A percentile compares a stretch with the other conserved stretches of the same genome.
These are phyloP conservation scores for Penicillium paradoxum DNA, from an alignment of 495 filamentous ascomycete species.

Conservation along the genomic window DNA sequence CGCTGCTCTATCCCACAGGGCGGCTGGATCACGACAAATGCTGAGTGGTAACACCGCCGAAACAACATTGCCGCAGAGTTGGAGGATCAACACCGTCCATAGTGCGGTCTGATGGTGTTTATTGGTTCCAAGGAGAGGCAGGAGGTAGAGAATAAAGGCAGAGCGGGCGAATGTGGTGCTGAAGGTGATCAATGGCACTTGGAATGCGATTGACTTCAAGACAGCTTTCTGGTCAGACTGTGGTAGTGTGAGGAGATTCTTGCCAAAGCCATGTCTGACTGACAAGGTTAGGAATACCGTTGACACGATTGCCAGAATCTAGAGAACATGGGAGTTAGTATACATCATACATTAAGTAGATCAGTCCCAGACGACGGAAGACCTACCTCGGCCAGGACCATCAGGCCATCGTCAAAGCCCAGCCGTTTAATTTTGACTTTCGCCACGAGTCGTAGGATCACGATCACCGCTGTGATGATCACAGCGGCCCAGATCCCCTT, in stretches of 20 bases:
- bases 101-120: constrained; percentile 23
- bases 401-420: constrained; percentile 32
- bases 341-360: neutral
- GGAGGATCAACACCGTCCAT: constrained; percentile 24
- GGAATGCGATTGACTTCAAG: constrained; percentile 30
- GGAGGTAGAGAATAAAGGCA: constrained; percentile 32
- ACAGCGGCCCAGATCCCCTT: constrained; percentile 32
- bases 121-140: constrained; percentile 28
- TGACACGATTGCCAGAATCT: constrained; percentile 26
- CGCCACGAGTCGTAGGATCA: constrained; percentile 29
- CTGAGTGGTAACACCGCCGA: constrained; percentile 28
- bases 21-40: constrained; percentile 25
- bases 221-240: constrained; percentile 13
- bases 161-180: constrained; percentile 32
- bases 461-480: constrained; percentile 31
- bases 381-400: constrained; percentile 32
- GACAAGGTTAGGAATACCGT: constrained; percentile 25
- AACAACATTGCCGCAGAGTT: constrained; percentile 27
- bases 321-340: neutral
- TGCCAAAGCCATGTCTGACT: constrained; percentile 29
- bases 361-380: neutral
- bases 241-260: constrained; percentile 14
- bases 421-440: constrained; percentile 35
- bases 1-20: constrained; percentile 22
- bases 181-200: constrained; percentile 29